Percentiles rank a stretch among this genome's conserved stretches.
Evolutionary conservation across 148 eudicot genomes (phyloP).

Genomic region (Silene latifolia): DNA sequence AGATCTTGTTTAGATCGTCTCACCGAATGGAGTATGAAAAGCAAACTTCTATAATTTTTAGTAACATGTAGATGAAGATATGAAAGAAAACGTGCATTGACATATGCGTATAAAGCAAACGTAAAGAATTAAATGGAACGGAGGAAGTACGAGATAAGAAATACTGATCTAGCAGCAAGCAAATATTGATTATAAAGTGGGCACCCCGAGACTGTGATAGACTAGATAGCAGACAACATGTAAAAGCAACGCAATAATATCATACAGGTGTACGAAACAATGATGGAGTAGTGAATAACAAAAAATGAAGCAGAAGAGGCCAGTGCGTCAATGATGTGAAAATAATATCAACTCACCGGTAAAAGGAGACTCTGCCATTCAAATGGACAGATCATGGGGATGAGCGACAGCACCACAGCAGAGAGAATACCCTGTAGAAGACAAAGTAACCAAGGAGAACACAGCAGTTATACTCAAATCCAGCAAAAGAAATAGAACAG

Average conservation of each 20-base stretch:
- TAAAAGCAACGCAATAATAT: neutral
- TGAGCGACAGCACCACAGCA: constrained; percentile 67
- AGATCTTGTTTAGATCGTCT: no score
- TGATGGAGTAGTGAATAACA: neutral
- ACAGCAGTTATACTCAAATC: neutral
- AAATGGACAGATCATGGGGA: constrained; percentile 88
- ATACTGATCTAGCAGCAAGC: neutral
- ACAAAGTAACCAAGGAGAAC: constrained; percentile 16
- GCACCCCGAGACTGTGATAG: neutral
- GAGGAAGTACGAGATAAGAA: neutral
- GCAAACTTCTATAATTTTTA: no score
- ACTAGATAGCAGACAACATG: neutral
- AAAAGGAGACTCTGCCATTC: constrained; percentile 96
- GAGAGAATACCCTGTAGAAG: constrained; percentile 79
- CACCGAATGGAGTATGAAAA: no score
- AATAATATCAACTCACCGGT: constrained; percentile 56
- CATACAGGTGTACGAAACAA: neutral
- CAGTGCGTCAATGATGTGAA: neutral
- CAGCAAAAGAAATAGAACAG: neutral
- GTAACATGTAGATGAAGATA: no score
- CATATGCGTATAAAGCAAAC: no score
- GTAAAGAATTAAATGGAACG: no score
- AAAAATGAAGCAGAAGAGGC: neutral
- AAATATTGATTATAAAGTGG: neutral
- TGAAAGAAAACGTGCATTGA: no score